Conservation (phyloP, 495 filamentous ascomycete species). For the Lophium mytilinum region DNA sequence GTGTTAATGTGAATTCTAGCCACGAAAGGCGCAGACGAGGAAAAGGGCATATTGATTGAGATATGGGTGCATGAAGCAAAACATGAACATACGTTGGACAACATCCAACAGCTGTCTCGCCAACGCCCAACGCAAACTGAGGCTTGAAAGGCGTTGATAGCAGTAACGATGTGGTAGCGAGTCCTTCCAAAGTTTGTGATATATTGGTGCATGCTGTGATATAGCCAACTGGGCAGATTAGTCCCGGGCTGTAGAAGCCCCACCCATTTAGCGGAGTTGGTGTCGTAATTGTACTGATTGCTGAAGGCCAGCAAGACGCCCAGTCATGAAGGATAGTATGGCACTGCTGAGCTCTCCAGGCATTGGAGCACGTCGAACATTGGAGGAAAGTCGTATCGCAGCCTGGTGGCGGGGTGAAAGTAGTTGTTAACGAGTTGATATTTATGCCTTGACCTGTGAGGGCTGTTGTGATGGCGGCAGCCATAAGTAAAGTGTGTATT, state of each 20-base stretch:
- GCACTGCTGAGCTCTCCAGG: neutral
- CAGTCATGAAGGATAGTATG: neutral
- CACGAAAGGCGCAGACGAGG: neutral
- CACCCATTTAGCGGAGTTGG: neutral
- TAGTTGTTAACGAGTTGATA: neutral
- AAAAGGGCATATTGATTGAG: neutral
- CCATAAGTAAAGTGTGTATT: no score
- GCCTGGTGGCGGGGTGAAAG: neutral
- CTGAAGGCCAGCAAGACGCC: neutral
- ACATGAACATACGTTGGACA: neutral
- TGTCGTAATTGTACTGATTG: neutral
- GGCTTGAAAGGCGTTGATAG: neutral
- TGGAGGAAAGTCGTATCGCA: neutral
- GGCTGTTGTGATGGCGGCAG: no score
- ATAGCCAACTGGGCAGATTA: neutral
- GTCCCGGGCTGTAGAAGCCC: neutral
- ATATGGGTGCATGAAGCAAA: neutral
- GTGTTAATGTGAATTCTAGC: neutral
- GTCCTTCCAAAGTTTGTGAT: neutral
- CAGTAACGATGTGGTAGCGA: neutral
- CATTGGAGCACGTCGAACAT: neutral
- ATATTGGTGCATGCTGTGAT: neutral
- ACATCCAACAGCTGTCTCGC: neutral
- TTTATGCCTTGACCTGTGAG: no score
- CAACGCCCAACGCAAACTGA: neutral